Percentiles rank a stretch among this genome's conserved stretches.
These are phyloP conservation scores for Xylaria sp. DNA, from an alignment of 495 filamentous ascomycete genomes.

Conservation along the genomic window DNA sequence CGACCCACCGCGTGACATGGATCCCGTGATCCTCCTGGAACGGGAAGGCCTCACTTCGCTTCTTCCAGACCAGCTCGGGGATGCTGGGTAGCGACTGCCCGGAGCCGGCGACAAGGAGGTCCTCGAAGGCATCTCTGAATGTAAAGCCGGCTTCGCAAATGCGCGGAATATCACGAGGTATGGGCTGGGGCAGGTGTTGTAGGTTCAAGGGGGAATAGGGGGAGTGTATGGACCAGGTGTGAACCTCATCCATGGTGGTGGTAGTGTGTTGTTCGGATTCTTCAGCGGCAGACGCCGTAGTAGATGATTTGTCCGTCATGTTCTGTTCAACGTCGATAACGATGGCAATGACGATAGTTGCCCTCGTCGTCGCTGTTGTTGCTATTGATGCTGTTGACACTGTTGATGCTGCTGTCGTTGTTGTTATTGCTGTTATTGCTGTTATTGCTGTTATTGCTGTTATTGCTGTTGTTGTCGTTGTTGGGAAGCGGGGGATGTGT, in stretches of 20 bases:
- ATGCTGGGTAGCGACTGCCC: conserved; percentile 33
- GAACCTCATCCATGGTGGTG: conserved; percentile 24
- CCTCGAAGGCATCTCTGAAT: conserved; percentile 53
- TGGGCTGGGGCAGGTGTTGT: conserved; percentile 37
- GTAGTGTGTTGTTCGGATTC: not conserved
- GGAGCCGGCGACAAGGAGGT: conserved; percentile 44
- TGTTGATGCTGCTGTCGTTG: not conserved
- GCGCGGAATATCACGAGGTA: conserved; percentile 35
- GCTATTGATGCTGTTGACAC: not conserved
- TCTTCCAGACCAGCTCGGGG: conserved; percentile 6
- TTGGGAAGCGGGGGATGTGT: no score
- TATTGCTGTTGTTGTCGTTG: no score
- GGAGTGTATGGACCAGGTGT: conserved; percentile 36
- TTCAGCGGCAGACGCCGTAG: not conserved
- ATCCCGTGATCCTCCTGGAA: conserved; percentile 20
- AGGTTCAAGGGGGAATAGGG: conserved; percentile 49
- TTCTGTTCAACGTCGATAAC: not conserved
- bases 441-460: no score
- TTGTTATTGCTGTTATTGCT: no score
- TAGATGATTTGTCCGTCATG: conserved; percentile 4
- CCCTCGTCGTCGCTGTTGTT: not conserved
- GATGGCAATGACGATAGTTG: not conserved
- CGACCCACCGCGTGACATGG: conserved; percentile 30
- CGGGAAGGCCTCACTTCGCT: conserved; percentile 3
- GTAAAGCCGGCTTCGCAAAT: conserved; percentile 37